These are phyloP conservation scores for Euclidium syriacum DNA, from an alignment of 345 rosid species.

Conservation along the genomic window DNA sequence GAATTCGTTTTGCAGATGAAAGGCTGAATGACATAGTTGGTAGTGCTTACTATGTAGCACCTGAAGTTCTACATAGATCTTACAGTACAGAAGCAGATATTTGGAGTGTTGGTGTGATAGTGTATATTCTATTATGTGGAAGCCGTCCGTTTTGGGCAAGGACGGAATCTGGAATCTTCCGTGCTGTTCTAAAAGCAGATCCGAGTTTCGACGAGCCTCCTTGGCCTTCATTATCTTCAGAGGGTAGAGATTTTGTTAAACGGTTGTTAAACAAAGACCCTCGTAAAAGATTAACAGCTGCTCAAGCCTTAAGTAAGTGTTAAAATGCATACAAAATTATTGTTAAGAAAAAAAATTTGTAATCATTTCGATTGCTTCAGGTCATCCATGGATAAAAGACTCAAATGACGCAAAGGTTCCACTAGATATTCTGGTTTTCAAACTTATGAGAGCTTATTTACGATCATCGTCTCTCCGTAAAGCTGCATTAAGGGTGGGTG, in stretches of 20 bases:
- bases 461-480: slow-evolving; percentile 90
- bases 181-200: slow-evolving; percentile 90
- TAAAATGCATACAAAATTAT: not conserved
- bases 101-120: slow-evolving; percentile 96
- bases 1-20: slow-evolving; percentile 56
- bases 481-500: slow-evolving; percentile 85
- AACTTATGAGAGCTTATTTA: slow-evolving; percentile 76
- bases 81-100: slow-evolving; percentile 91
- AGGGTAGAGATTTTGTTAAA: slow-evolving; percentile 86
- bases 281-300: slow-evolving; percentile 90
- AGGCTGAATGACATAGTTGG: slow-evolving; percentile 96
- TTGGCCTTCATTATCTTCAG: slow-evolving; percentile 85
- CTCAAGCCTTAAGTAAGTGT: slow-evolving; percentile 87
- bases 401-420: slow-evolving; percentile 54
- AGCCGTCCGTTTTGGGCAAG: slow-evolving; percentile 99
- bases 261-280: slow-evolving; percentile 88
- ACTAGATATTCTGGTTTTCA: slow-evolving; percentile 67
- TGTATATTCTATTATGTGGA: slow-evolving; percentile 87
- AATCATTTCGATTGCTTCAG: slow-evolving; percentile 32
- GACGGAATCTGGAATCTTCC: slow-evolving; percentile 91
- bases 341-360: not conserved
- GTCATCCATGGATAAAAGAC: slow-evolving; percentile 88
- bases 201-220: slow-evolving; percentile 88
- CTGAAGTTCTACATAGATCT: slow-evolving; percentile 95
- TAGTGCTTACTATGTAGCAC: slow-evolving; percentile 94